A percentile compares a stretch with the other conserved stretches of the same genome.
Evolutionary conservation across 2,329 filamentous ascomycete genomes (phyloP).

Genomic region (Plectosphaerella cucumerina): DNA sequence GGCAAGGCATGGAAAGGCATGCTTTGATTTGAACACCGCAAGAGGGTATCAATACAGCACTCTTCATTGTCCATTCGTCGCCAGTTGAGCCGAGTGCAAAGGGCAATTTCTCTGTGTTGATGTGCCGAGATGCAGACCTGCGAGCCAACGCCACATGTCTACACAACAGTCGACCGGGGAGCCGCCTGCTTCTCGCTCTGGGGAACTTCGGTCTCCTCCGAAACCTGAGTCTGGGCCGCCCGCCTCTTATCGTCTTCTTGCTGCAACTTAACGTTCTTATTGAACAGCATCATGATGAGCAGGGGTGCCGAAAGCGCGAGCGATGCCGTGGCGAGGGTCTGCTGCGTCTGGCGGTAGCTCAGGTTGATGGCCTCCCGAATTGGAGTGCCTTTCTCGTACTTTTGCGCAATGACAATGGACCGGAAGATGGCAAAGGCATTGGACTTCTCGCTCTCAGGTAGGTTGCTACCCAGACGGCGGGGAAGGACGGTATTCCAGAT

Average conservation of each 20-base stretch:
- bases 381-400: conserved; percentile 15
- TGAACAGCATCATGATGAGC: conserved; percentile 14
- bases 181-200: too few relatives aligned
- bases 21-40: too few relatives aligned
- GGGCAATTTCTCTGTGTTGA: too few relatives aligned
- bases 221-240: too few relatives aligned
- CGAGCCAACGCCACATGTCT: too few relatives aligned
- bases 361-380: conserved; percentile 18
- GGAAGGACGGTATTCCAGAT: conserved; percentile 28
- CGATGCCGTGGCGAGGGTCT: conserved; percentile 20
- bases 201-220: too few relatives aligned
- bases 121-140: too few relatives aligned
- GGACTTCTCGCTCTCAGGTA: conserved; percentile 14
- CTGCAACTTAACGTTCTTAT: conserved; percentile 11
- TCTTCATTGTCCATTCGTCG: too few relatives aligned
- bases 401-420: conserved; percentile 17
- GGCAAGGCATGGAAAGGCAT: too few relatives aligned
- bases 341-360: conserved; percentile 21
- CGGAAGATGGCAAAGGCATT: conserved; percentile 15
- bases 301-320: conserved; percentile 10
- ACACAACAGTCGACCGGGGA: too few relatives aligned
- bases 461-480: conserved; percentile 16
- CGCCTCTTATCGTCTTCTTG: conserved; percentile 5
- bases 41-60: too few relatives aligned
- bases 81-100: too few relatives aligned